Evolutionary conservation across 2,329 filamentous ascomycete genomes (phyloP).

Genomic region (Macrophomina tecta): DNA sequence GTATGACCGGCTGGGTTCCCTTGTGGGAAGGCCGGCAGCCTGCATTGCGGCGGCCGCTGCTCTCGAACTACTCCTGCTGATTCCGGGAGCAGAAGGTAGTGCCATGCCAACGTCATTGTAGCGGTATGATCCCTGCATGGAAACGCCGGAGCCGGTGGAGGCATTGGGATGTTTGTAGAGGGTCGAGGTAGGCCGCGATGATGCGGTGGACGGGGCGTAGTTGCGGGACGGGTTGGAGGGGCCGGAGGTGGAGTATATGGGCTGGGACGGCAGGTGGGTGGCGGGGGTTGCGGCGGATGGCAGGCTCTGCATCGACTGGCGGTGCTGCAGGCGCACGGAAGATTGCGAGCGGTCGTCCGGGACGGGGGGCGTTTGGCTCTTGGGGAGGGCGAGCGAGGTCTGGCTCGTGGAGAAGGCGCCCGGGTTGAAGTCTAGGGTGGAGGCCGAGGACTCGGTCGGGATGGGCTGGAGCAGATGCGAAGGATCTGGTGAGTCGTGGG

Average conservation of each 20-base stretch:
- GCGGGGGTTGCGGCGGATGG: constrained; percentile 49
- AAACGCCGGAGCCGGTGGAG: constrained; percentile 51
- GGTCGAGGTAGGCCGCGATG: constrained; percentile 49
- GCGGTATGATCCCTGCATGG: constrained; percentile 48
- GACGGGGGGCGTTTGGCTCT: constrained; percentile 37
- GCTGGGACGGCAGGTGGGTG: constrained; percentile 38
- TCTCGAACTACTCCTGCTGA: constrained; percentile 68
- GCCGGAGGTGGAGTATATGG: constrained; percentile 36
- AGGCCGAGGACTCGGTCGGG: constrained; percentile 34
- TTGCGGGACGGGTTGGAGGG: constrained; percentile 37
- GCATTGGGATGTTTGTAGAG: constrained; percentile 57
- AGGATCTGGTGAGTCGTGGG: constrained; percentile 35
- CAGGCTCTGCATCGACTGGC: constrained; percentile 50
- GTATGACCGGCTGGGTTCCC: constrained; percentile 74
- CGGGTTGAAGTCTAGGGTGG: constrained; percentile 49
- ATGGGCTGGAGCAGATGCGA: constrained; percentile 42
- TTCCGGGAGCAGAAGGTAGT: constrained; percentile 53
- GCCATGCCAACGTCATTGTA: constrained; percentile 53
- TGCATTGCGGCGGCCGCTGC: constrained; percentile 65
- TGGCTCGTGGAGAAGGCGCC: constrained; percentile 43
- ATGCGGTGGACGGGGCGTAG: constrained; percentile 35
- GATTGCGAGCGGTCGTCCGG: constrained; percentile 36
- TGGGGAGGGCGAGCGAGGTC: constrained; percentile 31
- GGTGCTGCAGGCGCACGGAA: constrained; percentile 45
- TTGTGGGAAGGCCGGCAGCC: constrained; percentile 62